Evolutionary conservation across 2,329 filamentous ascomycete species (phyloP).

Genomic region (Fusarium humuli): DNA sequence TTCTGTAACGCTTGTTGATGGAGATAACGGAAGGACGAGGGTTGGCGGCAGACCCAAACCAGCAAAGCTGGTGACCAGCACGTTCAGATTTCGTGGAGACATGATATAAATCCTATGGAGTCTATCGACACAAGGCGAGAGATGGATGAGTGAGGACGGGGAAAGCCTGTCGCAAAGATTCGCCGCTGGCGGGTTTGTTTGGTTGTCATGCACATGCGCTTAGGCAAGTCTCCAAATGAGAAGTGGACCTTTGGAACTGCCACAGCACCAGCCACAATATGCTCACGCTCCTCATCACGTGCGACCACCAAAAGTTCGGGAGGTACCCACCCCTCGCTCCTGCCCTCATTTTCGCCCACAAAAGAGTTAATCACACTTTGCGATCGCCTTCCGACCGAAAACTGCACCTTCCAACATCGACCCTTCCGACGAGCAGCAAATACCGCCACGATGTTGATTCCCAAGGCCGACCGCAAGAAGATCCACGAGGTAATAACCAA

Average conservation of each 20-base stretch:
- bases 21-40: conserved; percentile 77
- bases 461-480: conserved; percentile 99
- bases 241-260: conserved; percentile 17
- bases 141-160: neutral
- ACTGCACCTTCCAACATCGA: conserved; percentile 64
- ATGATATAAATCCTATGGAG: conserved; percentile 54
- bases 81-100: conserved; percentile 73
- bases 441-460: conserved; percentile 89
- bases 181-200: conserved; percentile 14
- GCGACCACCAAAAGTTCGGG: conserved; percentile 44
- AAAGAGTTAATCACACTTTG: conserved; percentile 57
- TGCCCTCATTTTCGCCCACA: conserved; percentile 57
- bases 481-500: conserved; percentile 80
- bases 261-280: conserved; percentile 36
- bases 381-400: conserved; percentile 53
- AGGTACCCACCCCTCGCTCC: conserved; percentile 50
- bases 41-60: conserved; percentile 87
- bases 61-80: conserved; percentile 86
- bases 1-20: conserved; percentile 73
- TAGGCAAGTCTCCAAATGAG: neutral
- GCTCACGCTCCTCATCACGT: conserved; percentile 49
- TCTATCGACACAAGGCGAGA: neutral
- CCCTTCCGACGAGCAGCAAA: conserved; percentile 54
- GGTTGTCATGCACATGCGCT: conserved; percentile 14
- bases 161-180: conserved; percentile 18